Evolutionary conservation across 2,329 filamentous ascomycete species (phyloP), one percentile per base, ranked within the genome.

Genomic region (Ceratocystis cacaofunesta): DNA sequence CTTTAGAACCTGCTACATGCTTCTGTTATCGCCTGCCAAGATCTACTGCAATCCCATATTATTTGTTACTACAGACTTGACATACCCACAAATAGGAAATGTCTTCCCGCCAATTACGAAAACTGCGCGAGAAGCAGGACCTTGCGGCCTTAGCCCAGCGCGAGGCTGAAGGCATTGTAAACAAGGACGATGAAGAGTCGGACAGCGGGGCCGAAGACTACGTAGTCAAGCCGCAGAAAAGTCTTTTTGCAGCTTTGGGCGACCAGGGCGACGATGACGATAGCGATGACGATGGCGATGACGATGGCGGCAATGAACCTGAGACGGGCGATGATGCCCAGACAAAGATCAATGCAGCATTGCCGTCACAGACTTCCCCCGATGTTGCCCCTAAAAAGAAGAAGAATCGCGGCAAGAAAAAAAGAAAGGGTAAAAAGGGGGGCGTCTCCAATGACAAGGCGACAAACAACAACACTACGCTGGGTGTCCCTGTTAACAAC

Each of bases 211-310:
- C 74, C 4, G 52, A 57, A 2, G 68, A 72, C 6, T 50, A 67
- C 8, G 70, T 70, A 6, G 67, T 71, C 3, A 79, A 76, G 69
- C 74, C 77, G 10, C 77, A 78, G 41, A 30, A 17, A 25, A 82
- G 78, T 68, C 69, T 78, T 7, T 85, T 85, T 69, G 81, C 81
- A 7, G 80, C 81, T 0, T 74, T 85, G 0, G 79, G 74, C 5
- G 78, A 74, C 17, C 75, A 72, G 2, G 76, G 76, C 17, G 77
- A 76, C 2, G 75, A 77, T 2, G 73, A 76, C 2, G 74, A 76
- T 1, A 73, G 76, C 1, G 73, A 76, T 1, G 71, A 74, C n/a
- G 48, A 50, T 10, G 48, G 22, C 22, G 72, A 75, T 1, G 71
- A 74, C n/a, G 48, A 50, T 10, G 48, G 3, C 32, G 64, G 70